A percentile compares a stretch with the other conserved stretches of the same genome.
Conservation (phyloP, 495 filamentous ascomycete genomes). For the Xylaria grammica region DNA sequence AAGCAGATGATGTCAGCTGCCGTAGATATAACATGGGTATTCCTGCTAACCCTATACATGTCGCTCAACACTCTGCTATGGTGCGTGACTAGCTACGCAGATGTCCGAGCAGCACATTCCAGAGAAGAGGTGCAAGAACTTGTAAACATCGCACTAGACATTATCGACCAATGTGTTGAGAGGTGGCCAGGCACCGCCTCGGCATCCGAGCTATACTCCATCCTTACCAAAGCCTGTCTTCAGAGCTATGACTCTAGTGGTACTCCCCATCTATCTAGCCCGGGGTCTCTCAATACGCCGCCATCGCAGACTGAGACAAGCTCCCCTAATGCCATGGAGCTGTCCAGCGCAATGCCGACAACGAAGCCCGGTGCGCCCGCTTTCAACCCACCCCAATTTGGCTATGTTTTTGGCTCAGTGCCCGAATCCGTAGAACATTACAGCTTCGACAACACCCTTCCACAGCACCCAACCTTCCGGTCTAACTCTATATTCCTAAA, state of each 20-base stretch:
- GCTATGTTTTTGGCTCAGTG: conserved; percentile 54
- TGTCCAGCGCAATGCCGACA: conserved; percentile 27
- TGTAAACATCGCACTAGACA: conserved; percentile 72
- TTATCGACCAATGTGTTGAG: conserved; percentile 73
- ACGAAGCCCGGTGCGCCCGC: conserved; percentile 34
- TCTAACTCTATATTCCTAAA: conserved; percentile 61
- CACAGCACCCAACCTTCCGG: conserved; percentile 52
- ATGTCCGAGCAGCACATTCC: conserved; percentile 71
- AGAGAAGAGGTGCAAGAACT: conserved; percentile 74
- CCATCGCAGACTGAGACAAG: conserved; percentile 53
- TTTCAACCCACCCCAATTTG: conserved; percentile 54
- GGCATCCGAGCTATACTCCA: conserved; percentile 79
- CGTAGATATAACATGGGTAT: conserved; percentile 91
- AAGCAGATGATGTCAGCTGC: conserved; percentile 74
- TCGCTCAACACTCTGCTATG: conserved; percentile 86
- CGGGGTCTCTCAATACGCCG: conserved; percentile 65
- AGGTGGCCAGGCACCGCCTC: conserved; percentile 88
- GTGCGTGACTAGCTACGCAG: conserved; percentile 77
- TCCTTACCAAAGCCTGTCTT: conserved; percentile 79
- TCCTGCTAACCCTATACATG: conserved; percentile 84
- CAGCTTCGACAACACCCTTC: conserved; percentile 38
- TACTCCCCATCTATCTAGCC: conserved; percentile 55
- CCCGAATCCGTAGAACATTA: conserved; percentile 49
- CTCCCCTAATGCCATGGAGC: conserved; percentile 47
- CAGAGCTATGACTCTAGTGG: conserved; percentile 76